A percentile compares a stretch with the other conserved stretches of the same genome.
phyloP scores from a whole-genome alignment of 2,329 filamentous ascomycete genomes.

The Trichoderma sp. region DNA sequence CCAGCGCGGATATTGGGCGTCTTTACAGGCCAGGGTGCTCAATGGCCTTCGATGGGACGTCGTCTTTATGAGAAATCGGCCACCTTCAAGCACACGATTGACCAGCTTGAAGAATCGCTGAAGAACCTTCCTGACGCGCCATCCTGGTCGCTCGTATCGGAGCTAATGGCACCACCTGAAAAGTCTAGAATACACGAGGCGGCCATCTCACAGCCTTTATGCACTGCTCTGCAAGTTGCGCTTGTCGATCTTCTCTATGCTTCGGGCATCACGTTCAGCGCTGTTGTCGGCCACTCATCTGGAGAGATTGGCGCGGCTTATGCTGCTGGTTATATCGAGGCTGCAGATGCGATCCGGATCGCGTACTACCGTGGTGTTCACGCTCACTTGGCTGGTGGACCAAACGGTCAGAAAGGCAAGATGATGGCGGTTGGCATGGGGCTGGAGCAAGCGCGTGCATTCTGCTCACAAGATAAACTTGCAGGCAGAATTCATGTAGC shows the following conservation, averaged over 20 bases:
- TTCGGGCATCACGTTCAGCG: neutral
- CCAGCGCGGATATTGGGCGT: neutral
- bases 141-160: neutral
- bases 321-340: neutral
- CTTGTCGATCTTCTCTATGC: neutral
- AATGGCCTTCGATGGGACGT: neutral
- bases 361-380: neutral
- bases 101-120: neutral
- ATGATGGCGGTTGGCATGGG: neutral
- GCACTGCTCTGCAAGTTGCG: neutral
- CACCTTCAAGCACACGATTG: neutral
- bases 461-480: neutral
- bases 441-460: neutral
- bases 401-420: neutral
- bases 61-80: neutral
- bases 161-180: neutral
- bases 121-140: neutral
- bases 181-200: neutral
- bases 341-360: neutral
- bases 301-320: neutral
- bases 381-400: neutral
- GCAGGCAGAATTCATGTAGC: neutral
- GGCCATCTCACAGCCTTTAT: neutral
- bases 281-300: neutral
- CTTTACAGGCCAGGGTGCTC: neutral